Evolutionary conservation across 371 early-diverging fungal genomes (phyloP).

Genomic region (Mortierella sp.): DNA sequence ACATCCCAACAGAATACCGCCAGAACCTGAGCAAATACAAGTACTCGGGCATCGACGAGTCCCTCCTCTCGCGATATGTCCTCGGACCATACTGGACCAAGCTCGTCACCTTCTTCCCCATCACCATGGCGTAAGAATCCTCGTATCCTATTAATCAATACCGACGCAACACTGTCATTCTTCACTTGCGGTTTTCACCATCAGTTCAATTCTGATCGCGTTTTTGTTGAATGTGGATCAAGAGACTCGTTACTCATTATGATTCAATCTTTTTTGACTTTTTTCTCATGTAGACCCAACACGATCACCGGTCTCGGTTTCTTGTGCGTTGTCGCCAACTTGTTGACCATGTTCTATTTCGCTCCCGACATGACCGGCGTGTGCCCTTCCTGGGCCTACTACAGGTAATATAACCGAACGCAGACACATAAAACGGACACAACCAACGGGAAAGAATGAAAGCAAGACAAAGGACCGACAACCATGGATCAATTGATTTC

Average conservation of each 20-base stretch:
- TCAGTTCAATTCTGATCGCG: too few species aligned
- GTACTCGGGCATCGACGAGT: constrained; percentile 91
- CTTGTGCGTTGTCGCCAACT: constrained; percentile 85
- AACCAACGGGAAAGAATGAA: background rate
- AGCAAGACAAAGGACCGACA: background rate
- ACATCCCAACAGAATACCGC: constrained; percentile 67
- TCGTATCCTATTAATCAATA: too few species aligned
- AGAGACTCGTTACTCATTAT: background rate
- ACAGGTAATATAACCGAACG: constrained; percentile 60
- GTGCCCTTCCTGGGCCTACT: constrained; percentile 90
- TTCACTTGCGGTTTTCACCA: background rate
- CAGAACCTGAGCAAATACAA: constrained; percentile 83
- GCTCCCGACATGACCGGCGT: constrained; percentile 83
- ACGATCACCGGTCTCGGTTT: constrained; percentile 97
- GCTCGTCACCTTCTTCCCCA: constrained; percentile 89
- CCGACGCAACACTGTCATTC: constrained; percentile 33
- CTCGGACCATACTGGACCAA: constrained; percentile 93
- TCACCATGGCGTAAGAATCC: constrained; percentile 85
- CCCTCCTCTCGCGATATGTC: constrained; percentile 89
- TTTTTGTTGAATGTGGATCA: background rate
- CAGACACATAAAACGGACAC: background rate
- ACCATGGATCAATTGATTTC: background rate
- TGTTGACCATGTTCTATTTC: constrained; percentile 72
- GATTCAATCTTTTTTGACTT: background rate
- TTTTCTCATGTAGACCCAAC: constrained; percentile 85